A percentile compares a stretch with the other conserved stretches of the same genome.
Evolutionary conservation across 371 early-diverging fungal species (phyloP).

Genomic region (Mucor mucedo): DNA sequence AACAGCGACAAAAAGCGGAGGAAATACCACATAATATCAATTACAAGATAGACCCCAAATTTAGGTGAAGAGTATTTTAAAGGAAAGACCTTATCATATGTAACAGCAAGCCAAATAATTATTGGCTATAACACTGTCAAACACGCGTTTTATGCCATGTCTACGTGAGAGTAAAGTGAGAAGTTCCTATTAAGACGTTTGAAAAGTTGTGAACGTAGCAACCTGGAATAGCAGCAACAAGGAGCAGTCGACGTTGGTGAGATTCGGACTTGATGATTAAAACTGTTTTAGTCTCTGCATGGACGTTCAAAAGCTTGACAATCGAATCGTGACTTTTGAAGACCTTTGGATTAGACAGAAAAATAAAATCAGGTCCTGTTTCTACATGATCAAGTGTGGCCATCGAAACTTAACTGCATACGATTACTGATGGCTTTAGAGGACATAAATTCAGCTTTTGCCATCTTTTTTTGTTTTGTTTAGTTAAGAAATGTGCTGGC

Average conservation of each 20-base stretch:
- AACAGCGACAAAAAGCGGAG: too few relatives aligned
- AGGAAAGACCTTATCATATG: conserved; percentile 36
- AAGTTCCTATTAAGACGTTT: conserved; percentile 74
- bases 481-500: neutral
- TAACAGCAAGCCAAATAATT: conserved; percentile 92
- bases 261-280: conserved; percentile 89
- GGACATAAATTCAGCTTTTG: conserved; percentile 77
- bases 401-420: conserved; percentile 58
- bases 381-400: too few relatives aligned
- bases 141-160: conserved; percentile 85
- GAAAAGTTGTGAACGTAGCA: conserved; percentile 73
- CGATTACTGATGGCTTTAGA: conserved; percentile 86
- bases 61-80: too few relatives aligned
- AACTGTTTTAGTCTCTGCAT: conserved; percentile 95
- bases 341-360: conserved; percentile 74
- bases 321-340: conserved; percentile 91
- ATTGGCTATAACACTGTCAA: conserved; percentile 93
- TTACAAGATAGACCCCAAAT: too few relatives aligned
- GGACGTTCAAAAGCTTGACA: conserved; percentile 96
- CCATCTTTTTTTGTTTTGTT: conserved; percentile 54
- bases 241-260: conserved; percentile 91
- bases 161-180: conserved; percentile 73
- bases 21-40: too few relatives aligned
- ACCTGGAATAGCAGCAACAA: conserved; percentile 83
- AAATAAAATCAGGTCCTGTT: neutral